Conservation (phyloP, 1,139 yeast genomes). For the Kodamaea sp. region DNA sequence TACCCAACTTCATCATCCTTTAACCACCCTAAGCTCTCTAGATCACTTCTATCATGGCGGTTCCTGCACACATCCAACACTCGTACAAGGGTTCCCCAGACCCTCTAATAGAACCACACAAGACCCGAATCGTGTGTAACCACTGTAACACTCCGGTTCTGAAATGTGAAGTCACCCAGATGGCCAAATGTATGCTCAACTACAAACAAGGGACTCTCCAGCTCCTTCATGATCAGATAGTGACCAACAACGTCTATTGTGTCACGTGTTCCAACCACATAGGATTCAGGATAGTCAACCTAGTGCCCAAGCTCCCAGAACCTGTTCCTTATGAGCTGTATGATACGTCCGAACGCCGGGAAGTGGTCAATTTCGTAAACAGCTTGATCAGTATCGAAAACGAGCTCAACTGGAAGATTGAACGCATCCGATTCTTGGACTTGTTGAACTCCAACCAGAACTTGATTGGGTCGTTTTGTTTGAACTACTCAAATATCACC, state of each 20-base stretch:
- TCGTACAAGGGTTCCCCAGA: too few relatives aligned
- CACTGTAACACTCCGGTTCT: constrained; percentile 14
- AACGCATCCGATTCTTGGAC: background rate
- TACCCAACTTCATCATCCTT: too few relatives aligned
- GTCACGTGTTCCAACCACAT: constrained; percentile 15
- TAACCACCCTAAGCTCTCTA: too few relatives aligned
- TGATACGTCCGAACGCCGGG: constrained; percentile 3
- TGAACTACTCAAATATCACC: constrained; percentile 2
- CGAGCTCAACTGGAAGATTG: constrained; percentile 8
- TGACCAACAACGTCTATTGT: constrained; percentile 13
- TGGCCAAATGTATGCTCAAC: background rate
- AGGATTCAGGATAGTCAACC: constrained; percentile 17
- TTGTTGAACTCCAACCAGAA: background rate
- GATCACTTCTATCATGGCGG: too few relatives aligned
- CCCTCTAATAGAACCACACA: too few relatives aligned
- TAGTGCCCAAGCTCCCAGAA: constrained; percentile 7
- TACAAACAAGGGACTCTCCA: constrained; percentile 6
- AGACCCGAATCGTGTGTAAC: constrained; percentile 14
- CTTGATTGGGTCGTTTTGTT: constrained; percentile 5
- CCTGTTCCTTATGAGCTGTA: constrained; percentile 4
- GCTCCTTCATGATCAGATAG: constrained; percentile 7
- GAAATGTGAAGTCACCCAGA: constrained; percentile 2
- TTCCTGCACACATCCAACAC: too few relatives aligned
- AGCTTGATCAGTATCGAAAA: constrained; percentile 15
- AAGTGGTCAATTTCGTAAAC: constrained; percentile 12